phyloP scores from a whole-genome alignment of 108 stramenopile genomes.

The Licmophora abbreviata region DNA sequence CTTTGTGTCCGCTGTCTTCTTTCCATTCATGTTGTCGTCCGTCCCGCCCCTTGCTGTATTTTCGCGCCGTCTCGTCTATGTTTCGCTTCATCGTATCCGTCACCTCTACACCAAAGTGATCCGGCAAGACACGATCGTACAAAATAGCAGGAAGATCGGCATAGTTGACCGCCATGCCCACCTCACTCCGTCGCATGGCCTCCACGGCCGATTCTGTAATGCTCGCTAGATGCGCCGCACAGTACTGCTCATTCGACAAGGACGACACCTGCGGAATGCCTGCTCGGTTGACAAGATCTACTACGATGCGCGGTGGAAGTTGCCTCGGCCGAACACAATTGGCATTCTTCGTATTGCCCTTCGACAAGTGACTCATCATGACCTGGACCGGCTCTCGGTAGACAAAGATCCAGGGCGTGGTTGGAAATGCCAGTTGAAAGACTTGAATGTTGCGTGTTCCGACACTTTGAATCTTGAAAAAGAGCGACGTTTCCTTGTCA shows the following conservation, averaged over 20 bases:
- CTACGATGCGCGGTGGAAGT: slow-evolving; percentile 17
- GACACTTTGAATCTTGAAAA: slow-evolving; percentile 94
- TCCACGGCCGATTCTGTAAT: slow-evolving; percentile 60
- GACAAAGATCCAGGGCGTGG: slow-evolving; percentile 89
- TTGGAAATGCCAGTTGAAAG: slow-evolving; percentile 81
- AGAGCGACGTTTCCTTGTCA: slow-evolving; percentile 56
- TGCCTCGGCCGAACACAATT: slow-evolving; percentile 42
- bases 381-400: slow-evolving; percentile 93
- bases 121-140: slow-evolving; percentile 30
- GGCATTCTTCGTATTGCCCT: slow-evolving; percentile 25
- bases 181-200: slow-evolving; percentile 20
- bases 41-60: slow-evolving; percentile 76
- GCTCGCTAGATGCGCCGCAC: slow-evolving; percentile 77
- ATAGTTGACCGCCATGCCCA: slow-evolving; percentile 64
- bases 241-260: slow-evolving; percentile 49
- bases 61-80: slow-evolving; percentile 40
- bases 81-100: slow-evolving; percentile 24
- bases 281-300: slow-evolving; percentile 18
- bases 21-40: slow-evolving; percentile 31
- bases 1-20: slow-evolving; percentile 61
- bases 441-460: slow-evolving; percentile 52
- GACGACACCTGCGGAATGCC: slow-evolving; percentile 21
- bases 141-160: slow-evolving; percentile 37
- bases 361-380: slow-evolving; percentile 78
- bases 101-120: slow-evolving; percentile 33